These are phyloP conservation scores for Phytophthora cajani DNA, from an alignment of 352 stramenopile genomes.

Conservation along the genomic window DNA sequence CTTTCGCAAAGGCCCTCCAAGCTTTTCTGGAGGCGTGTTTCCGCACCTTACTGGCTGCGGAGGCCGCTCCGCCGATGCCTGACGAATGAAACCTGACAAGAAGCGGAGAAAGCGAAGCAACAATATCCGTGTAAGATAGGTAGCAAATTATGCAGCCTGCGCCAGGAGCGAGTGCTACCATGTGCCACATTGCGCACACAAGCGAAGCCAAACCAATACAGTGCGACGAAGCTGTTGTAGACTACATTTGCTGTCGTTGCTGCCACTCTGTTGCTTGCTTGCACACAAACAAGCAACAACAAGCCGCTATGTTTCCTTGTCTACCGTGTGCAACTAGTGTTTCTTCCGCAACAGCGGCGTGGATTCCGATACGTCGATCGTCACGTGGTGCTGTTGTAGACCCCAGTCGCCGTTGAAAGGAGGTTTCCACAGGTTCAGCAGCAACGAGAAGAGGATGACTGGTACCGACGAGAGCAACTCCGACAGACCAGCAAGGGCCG, in stretches of 20 bases:
- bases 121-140: neutral
- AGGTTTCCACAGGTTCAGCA: slow-evolving; percentile 73
- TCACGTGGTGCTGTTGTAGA: slow-evolving; percentile 26
- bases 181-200: neutral
- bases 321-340: slow-evolving; percentile 9
- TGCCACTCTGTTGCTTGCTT: neutral
- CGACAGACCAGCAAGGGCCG: slow-evolving; percentile 71
- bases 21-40: neutral
- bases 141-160: neutral
- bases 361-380: slow-evolving; percentile 49
- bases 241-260: neutral
- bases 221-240: neutral
- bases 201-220: neutral
- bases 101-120: neutral
- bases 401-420: slow-evolving; percentile 42
- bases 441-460: slow-evolving; percentile 77
- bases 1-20: neutral
- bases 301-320: slow-evolving; percentile 23
- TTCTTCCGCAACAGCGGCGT: slow-evolving; percentile 48
- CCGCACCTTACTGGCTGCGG: neutral
- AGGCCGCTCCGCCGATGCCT: neutral
- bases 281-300: slow-evolving; percentile 15
- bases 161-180: neutral
- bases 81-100: neutral
- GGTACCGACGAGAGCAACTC: slow-evolving; percentile 80